Evolutionary conservation across 306 rosid species (phyloP).

Genomic region (Astragalus membranaceus): DNA sequence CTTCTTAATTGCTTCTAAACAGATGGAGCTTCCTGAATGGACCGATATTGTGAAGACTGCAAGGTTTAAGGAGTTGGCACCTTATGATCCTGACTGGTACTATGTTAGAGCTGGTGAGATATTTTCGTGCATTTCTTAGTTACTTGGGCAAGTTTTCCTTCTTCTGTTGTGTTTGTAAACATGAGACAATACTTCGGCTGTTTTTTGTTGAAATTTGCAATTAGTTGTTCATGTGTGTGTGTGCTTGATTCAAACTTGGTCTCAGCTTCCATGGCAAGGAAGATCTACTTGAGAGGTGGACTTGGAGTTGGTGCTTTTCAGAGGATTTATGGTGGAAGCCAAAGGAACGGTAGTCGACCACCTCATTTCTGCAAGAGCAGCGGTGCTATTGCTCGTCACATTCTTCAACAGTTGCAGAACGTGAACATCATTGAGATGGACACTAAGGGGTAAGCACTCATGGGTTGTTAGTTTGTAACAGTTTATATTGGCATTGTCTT

Average conservation of each 20-base stretch:
- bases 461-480: not conserved
- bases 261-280: conserved; percentile 38
- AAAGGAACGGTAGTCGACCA: conserved; percentile 42
- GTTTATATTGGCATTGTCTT: not conserved
- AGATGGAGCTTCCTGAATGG: conserved; percentile 80
- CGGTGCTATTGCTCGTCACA: conserved; percentile 34
- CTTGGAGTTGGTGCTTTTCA: conserved; percentile 38
- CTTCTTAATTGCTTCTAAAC: not conserved
- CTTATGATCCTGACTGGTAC: conserved; percentile 82
- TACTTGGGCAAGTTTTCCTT: too few relatives aligned
- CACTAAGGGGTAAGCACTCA: conserved; percentile 27
- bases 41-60: conserved; percentile 71
- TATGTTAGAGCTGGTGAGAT: conserved; percentile 53
- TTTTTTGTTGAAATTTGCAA: not conserved
- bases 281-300: too few relatives aligned
- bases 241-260: not conserved
- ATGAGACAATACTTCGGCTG: not conserved
- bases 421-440: too few relatives aligned
- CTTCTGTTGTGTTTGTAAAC: not conserved
- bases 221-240: not conserved
- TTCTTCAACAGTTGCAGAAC: conserved; percentile 38
- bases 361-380: conserved; percentile 43
- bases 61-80: conserved; percentile 65
- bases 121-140: too few relatives aligned
- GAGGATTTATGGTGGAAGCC: conserved; percentile 43